Evolutionary conservation across 257 asterid species (phyloP).

Genomic region (Solanum medicagineum): DNA sequence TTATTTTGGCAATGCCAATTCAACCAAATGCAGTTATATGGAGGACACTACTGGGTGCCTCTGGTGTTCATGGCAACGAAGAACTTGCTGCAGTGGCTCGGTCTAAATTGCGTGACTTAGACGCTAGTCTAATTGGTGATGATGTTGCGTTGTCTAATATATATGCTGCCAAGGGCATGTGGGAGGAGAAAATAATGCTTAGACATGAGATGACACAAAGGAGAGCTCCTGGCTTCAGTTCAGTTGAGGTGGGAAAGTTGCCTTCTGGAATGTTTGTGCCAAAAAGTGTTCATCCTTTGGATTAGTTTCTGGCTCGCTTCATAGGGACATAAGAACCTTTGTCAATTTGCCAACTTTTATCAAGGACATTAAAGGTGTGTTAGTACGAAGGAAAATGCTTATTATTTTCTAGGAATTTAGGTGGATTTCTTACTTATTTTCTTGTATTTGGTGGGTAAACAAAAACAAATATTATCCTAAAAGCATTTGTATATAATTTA

Average conservation of each 20-base stretch:
- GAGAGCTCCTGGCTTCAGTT: conserved; percentile 13
- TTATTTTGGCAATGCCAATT: conserved; percentile 12
- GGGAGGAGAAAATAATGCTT: conserved; percentile 14
- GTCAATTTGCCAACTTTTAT: neutral
- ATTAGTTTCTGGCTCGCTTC: neutral
- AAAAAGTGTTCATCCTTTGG: neutral
- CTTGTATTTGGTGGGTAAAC: neutral
- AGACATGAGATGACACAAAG: conserved; percentile 7
- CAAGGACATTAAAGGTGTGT: neutral
- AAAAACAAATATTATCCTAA: no score
- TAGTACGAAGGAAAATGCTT: no score
- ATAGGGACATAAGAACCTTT: neutral
- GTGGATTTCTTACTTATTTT: neutral
- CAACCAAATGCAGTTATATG: conserved; percentile 16
- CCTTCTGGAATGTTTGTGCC: neutral
- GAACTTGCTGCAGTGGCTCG: conserved; percentile 6
- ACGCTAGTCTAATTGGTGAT: conserved; percentile 4
- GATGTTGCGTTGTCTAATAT: conserved; percentile 13
- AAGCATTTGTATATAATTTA: no score
- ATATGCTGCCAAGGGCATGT: conserved; percentile 14
- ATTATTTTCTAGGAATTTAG: neutral
- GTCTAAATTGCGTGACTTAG: neutral
- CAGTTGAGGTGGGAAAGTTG: neutral
- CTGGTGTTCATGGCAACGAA: conserved; percentile 6
- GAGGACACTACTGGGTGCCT: conserved; percentile 14